A percentile compares a stretch with the other conserved stretches of the same genome.
Evolutionary conservation across 306 rosid species (phyloP).

Genomic region (Pyrus communis): DNA sequence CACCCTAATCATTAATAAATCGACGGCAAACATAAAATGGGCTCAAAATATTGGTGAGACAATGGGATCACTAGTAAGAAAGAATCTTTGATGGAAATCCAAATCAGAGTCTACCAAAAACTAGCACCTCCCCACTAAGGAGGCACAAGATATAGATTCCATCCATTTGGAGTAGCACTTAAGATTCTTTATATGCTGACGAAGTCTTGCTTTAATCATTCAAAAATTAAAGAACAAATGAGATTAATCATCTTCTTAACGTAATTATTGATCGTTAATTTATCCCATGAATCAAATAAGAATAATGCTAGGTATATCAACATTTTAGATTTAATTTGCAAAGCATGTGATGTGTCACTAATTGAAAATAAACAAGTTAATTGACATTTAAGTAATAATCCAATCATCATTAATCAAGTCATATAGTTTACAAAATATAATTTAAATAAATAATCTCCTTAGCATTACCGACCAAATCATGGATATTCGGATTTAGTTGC

Average conservation of each 20-base stretch:
- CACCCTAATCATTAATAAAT: not conserved
- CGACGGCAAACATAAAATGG: not conserved
- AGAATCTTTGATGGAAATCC: not conserved
- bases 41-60: not conserved
- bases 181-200: not conserved
- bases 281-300: too few species aligned
- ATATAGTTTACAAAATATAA: too few species aligned
- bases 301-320: too few species aligned
- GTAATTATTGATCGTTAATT: too few species aligned
- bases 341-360: too few species aligned
- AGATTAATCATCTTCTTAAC: not conserved
- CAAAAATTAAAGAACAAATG: not conserved
- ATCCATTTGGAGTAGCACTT: not conserved
- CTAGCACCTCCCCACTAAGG: not conserved
- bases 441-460: too few species aligned
- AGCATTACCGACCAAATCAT: too few species aligned
- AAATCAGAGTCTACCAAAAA: not conserved
- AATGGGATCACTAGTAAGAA: not conserved
- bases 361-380: too few species aligned
- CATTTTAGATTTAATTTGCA: too few species aligned
- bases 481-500: too few species aligned
- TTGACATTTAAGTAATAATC: too few species aligned
- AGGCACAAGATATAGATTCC: not conserved
- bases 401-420: too few species aligned
- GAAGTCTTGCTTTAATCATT: not conserved